A percentile compares a stretch with the other conserved stretches of the same genome.
Evolutionary conservation across 768 basidiomycete genomes (phyloP).

Genomic region (Mycena haematopus): DNA sequence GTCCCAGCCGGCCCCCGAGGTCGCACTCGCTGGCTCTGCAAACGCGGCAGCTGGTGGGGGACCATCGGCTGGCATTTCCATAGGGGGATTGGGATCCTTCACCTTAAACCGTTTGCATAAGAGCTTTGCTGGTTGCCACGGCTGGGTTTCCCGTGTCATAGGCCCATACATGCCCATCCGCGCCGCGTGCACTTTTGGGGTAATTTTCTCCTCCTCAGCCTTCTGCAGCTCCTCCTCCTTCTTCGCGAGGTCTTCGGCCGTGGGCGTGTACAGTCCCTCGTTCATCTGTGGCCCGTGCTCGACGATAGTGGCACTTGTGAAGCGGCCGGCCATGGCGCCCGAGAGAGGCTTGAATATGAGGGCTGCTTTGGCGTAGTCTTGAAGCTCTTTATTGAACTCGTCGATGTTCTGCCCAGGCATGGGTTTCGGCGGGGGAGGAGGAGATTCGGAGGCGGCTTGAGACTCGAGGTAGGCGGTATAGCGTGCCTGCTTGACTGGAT

Average conservation of each 20-base stretch:
- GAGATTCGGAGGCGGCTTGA: slow-evolving; percentile 58
- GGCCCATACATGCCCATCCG: slow-evolving; percentile 88
- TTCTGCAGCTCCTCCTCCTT: slow-evolving; percentile 50
- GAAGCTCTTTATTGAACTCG: slow-evolving; percentile 81
- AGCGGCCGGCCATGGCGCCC: slow-evolving; percentile 94
- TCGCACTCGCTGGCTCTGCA: slow-evolving; percentile 30
- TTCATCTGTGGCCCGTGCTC: slow-evolving; percentile 66
- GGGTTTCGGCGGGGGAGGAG: slow-evolving; percentile 56
- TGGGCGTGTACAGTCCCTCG: slow-evolving; percentile 74
- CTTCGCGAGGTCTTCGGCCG: slow-evolving; percentile 49
- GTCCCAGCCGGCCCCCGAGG: slow-evolving; percentile 29
- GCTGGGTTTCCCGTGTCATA: slow-evolving; percentile 75
- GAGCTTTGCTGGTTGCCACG: slow-evolving; percentile 84
- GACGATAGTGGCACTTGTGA: slow-evolving; percentile 80
- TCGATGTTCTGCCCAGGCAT: slow-evolving; percentile 65
- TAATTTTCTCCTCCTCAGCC: slow-evolving; percentile 63
- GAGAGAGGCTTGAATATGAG: slow-evolving; percentile 90
- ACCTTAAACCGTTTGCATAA: slow-evolving; percentile 95
- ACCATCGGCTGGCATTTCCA: slow-evolving; percentile 46
- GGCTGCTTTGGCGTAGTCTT: slow-evolving; percentile 88
- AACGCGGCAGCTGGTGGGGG: slow-evolving; percentile 27
- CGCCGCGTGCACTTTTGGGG: slow-evolving; percentile 83
- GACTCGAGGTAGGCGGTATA: slow-evolving; percentile 84
- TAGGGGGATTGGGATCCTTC: slow-evolving; percentile 78
- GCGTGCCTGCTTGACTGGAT: slow-evolving; percentile 82